Evolutionary conservation across 2,329 filamentous ascomycete genomes (phyloP).

Genomic region (Colletotrichum camelliae): DNA sequence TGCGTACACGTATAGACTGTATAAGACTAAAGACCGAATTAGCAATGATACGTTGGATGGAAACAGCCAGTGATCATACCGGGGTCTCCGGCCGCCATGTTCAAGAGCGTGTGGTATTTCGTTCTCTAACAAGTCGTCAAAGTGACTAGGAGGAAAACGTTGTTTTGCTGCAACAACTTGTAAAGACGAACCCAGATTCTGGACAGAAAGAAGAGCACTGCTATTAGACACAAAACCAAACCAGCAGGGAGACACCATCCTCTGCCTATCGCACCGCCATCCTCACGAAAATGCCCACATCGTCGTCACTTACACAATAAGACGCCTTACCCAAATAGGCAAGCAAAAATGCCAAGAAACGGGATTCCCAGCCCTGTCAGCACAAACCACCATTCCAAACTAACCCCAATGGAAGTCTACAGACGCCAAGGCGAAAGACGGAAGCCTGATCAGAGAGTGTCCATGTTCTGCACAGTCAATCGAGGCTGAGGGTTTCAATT

Average conservation of each 20-base stretch:
- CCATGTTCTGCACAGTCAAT: background rate
- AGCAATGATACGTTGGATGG: background rate
- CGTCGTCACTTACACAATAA: background rate
- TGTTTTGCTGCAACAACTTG: background rate
- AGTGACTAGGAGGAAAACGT: background rate
- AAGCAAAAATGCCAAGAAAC: background rate
- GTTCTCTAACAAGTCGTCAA: background rate
- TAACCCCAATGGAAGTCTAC: background rate
- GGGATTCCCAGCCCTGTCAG: background rate
- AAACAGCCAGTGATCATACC: background rate
- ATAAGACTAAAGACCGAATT: background rate
- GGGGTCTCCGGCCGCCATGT: background rate
- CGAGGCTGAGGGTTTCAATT: background rate
- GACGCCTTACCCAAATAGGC: background rate
- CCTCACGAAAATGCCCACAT: background rate
- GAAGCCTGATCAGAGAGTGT: background rate
- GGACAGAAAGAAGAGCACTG: background rate
- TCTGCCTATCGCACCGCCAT: background rate
- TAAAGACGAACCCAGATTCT: background rate
- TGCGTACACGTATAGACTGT: constrained; percentile 44
- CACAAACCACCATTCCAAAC: background rate
- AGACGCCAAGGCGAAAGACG: background rate
- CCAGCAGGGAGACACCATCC: background rate
- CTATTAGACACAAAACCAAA: background rate
- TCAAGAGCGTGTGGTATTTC: background rate